Conservation (phyloP, 495 filamentous ascomycete species). For the Hypoxylon lenormandii region DNA sequence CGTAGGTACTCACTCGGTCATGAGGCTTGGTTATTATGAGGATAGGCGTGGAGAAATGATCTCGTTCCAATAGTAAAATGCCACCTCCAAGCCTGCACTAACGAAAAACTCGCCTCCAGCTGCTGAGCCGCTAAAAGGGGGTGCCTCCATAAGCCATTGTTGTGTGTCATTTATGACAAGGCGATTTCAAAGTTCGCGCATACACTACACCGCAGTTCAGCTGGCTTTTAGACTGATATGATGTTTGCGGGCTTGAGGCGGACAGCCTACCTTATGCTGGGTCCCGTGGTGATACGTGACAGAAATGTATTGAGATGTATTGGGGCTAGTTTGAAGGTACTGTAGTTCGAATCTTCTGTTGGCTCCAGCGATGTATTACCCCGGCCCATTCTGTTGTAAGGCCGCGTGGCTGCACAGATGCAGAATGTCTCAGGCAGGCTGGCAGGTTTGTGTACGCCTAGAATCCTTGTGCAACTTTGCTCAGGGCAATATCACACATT, state of each 20-base stretch:
- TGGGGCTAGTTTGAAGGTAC: no score
- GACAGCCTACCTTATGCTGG: constrained; percentile 9
- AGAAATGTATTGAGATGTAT: no score
- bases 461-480: constrained; percentile 23
- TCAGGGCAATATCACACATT: constrained; percentile 18
- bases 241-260: constrained; percentile 1
- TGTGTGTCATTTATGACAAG: constrained; percentile 42
- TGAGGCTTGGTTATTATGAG: constrained; percentile 25
- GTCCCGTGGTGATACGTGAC: constrained; percentile 24
- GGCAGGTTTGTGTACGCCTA: no score
- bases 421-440: constrained; percentile 22
- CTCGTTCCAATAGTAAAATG: constrained; percentile 5
- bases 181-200: neutral
- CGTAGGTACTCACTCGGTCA: constrained; percentile 9
- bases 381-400: constrained; percentile 23
- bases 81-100: constrained; percentile 11
- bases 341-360: constrained; percentile 14
- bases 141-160: constrained; percentile 4
- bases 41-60: constrained; percentile 19
- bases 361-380: constrained; percentile 10
- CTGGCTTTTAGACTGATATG: constrained; percentile 8
- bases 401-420: constrained; percentile 38
- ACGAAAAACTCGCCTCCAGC: constrained; percentile 10
- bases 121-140: constrained; percentile 6
- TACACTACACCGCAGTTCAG: constrained; percentile 1